Evolutionary conservation across 129 eudicot species (phyloP).

Genomic region (Mikania micrantha): DNA sequence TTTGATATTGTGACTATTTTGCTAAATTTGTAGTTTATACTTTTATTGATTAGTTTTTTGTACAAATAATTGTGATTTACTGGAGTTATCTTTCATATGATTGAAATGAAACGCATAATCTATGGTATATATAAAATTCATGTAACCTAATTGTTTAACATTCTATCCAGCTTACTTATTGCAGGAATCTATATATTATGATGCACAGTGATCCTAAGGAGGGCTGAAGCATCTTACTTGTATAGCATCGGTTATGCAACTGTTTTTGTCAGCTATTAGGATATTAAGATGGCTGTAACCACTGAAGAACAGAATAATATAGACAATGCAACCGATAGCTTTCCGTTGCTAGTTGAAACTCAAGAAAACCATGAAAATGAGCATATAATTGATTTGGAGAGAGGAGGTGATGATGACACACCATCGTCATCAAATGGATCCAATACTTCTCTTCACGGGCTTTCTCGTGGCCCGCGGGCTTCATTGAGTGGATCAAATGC

Average conservation of each 20-base stretch:
- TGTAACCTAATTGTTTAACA: neutral
- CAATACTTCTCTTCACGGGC: slow-evolving; percentile 15
- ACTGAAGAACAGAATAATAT: slow-evolving; percentile 32
- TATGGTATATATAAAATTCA: neutral
- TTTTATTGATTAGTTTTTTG: neutral
- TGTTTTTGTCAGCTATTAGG: slow-evolving; percentile 8
- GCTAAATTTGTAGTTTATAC: neutral
- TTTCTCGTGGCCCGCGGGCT: slow-evolving; percentile 24
- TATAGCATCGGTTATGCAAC: slow-evolving; percentile 9
- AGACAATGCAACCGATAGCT: slow-evolving; percentile 42
- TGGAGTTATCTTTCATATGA: neutral
- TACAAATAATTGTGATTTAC: neutral
- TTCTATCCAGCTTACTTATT: slow-evolving; percentile 3
- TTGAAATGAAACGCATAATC: neutral
- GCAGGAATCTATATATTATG: slow-evolving; percentile 15
- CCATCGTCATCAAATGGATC: slow-evolving; percentile 45
- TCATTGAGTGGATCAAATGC: slow-evolving; percentile 28
- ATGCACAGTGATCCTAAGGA: slow-evolving; percentile 12
- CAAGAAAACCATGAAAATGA: slow-evolving; percentile 31
- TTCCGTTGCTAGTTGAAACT: slow-evolving; percentile 49
- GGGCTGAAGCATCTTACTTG: slow-evolving; percentile 5
- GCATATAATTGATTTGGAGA: slow-evolving; percentile 51
- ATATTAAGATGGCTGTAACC: slow-evolving; percentile 36
- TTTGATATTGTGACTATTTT: neutral
- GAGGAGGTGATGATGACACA: slow-evolving; percentile 39